These are phyloP conservation scores for Madurella mycetomatis DNA, from an alignment of 2,329 filamentous ascomycete species.

Conservation along the genomic window DNA sequence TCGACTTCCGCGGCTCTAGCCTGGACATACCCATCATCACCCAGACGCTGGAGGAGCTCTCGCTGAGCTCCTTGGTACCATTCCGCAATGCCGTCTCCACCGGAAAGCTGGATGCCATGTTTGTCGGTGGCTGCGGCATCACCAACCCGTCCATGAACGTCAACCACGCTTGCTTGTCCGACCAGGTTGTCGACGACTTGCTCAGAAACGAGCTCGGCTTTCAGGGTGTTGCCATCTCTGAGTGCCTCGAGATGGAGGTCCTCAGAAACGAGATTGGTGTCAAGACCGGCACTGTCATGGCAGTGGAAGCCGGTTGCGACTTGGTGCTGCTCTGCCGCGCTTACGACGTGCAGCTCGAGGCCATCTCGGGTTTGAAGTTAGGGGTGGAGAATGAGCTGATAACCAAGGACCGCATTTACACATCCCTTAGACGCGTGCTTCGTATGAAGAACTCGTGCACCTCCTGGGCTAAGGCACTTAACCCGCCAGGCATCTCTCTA, in stretches of 20 bases:
- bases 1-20: slow-evolving; percentile 88
- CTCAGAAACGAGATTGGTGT: slow-evolving; percentile 96
- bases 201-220: slow-evolving; percentile 86
- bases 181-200: slow-evolving; percentile 88
- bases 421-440: slow-evolving; percentile 74
- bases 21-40: slow-evolving; percentile 93
- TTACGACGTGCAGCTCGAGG: slow-evolving; percentile 84
- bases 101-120: slow-evolving; percentile 83
- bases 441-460: slow-evolving; percentile 80
- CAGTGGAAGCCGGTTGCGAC: slow-evolving; percentile 93
- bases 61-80: slow-evolving; percentile 83
- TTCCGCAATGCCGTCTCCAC: slow-evolving; percentile 86
- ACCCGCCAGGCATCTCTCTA: slow-evolving; percentile 72
- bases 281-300: slow-evolving; percentile 94
- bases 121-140: slow-evolving; percentile 91
- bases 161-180: slow-evolving; percentile 88
- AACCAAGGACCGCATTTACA: slow-evolving; percentile 70
- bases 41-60: slow-evolving; percentile 87
- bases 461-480: slow-evolving; percentile 86
- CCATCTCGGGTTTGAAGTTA: slow-evolving; percentile 81
- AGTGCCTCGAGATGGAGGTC: slow-evolving; percentile 95
- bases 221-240: slow-evolving; percentile 86
- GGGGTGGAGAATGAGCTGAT: slow-evolving; percentile 90
- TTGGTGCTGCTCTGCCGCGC: slow-evolving; percentile 83
- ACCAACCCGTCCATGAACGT: slow-evolving; percentile 88